Conservation (phyloP, 768 basidiomycete species). For the Saitozyma podzolica region DNA sequence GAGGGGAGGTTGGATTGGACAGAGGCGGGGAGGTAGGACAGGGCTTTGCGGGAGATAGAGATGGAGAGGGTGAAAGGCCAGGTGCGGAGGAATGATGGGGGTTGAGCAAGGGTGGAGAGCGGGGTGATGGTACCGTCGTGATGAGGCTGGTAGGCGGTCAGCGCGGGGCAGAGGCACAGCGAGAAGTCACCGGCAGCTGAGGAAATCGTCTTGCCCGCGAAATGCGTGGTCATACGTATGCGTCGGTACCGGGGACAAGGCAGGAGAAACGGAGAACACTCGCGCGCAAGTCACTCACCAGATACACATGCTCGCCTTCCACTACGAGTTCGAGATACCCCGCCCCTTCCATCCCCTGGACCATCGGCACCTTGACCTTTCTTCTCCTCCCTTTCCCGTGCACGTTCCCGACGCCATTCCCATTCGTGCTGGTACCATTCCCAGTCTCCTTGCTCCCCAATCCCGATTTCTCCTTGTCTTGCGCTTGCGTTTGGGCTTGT, state of each 20-base stretch:
- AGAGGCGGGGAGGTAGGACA: slow-evolving; percentile 25
- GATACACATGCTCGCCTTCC: slow-evolving; percentile 44
- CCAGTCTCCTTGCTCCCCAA: slow-evolving; percentile 1
- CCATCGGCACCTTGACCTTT: slow-evolving; percentile 50
- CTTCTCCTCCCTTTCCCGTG: slow-evolving; percentile 21
- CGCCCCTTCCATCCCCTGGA: slow-evolving; percentile 38
- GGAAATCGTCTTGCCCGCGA: neutral
- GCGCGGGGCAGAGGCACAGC: neutral
- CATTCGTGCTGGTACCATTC: neutral
- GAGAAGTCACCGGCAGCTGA: neutral
- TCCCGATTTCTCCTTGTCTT: slow-evolving; percentile 11
- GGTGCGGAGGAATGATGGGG: slow-evolving; percentile 27
- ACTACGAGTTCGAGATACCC: slow-evolving; percentile 47
- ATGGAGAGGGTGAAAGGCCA: slow-evolving; percentile 36
- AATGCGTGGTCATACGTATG: neutral
- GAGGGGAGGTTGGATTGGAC: slow-evolving; percentile 30
- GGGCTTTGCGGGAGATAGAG: slow-evolving; percentile 1
- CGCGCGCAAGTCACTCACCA: slow-evolving; percentile 36
- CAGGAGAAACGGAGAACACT: too few species aligned
- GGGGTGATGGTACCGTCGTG: slow-evolving; percentile 33
- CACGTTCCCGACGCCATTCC: slow-evolving; percentile 1
- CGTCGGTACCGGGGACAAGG: too few species aligned
- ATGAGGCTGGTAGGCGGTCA: slow-evolving; percentile 28
- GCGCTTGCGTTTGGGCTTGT: slow-evolving; percentile 9
- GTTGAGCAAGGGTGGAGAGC: slow-evolving; percentile 24